Conservation (phyloP, 2,329 filamentous ascomycete species). For the Talaromyces sp. region DNA sequence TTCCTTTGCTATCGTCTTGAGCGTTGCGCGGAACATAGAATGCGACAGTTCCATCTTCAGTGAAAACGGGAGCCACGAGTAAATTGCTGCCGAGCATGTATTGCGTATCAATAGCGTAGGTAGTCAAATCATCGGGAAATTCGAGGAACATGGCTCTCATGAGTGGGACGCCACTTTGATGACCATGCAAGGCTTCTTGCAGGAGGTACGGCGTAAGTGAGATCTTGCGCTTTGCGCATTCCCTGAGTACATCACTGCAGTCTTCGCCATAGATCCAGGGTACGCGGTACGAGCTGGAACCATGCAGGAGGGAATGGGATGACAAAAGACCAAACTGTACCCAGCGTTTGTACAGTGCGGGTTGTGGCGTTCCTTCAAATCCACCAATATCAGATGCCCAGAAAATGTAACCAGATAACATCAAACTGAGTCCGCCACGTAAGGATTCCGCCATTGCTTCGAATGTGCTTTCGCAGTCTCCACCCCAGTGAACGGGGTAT, state of each 20-base stretch:
- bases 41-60: conserved; percentile 60
- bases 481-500: conserved; percentile 70
- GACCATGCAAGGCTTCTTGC: conserved; percentile 50
- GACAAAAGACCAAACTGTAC: conserved; percentile 71
- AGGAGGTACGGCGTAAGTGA: conserved; percentile 59
- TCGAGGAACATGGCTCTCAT: conserved; percentile 66
- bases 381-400: conserved; percentile 71
- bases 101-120: conserved; percentile 66
- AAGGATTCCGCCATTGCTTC: conserved; percentile 70
- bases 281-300: conserved; percentile 67
- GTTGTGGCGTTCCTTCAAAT: conserved; percentile 65
- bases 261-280: conserved; percentile 70
- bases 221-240: conserved; percentile 54
- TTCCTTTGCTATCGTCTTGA: conserved; percentile 51
- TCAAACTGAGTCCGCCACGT: conserved; percentile 62
- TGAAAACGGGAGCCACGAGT: conserved; percentile 63
- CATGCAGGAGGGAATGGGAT: conserved; percentile 67
- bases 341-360: conserved; percentile 73
- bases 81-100: conserved; percentile 69
- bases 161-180: conserved; percentile 57
- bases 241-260: conserved; percentile 55
- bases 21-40: conserved; percentile 59
- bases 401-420: conserved; percentile 63
- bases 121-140: conserved; percentile 67
- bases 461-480: conserved; percentile 70